These are phyloP conservation scores for Tubosaeta sp. DNA, from an alignment of 768 basidiomycete genomes.

Conservation along the genomic window DNA sequence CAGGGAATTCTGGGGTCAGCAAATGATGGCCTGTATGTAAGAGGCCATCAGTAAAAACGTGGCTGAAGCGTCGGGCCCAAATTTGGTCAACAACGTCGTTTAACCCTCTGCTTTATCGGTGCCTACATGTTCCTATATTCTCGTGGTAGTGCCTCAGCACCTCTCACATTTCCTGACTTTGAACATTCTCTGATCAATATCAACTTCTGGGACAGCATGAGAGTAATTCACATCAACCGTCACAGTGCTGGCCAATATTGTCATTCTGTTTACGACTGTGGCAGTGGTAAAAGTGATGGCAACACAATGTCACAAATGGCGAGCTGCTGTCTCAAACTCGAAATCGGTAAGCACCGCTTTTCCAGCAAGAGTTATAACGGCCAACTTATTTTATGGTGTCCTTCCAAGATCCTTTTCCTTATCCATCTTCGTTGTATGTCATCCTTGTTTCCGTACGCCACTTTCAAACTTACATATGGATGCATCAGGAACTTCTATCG, in stretches of 20 bases:
- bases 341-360: not conserved
- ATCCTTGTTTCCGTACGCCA: not conserved
- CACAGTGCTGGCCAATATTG: not conserved
- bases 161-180: not conserved
- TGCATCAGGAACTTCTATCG: not conserved
- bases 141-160: not conserved
- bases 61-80: no score
- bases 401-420: not conserved
- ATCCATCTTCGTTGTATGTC: not conserved
- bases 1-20: no score
- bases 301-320: not conserved
- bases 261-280: not conserved
- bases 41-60: no score
- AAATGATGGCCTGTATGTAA: no score
- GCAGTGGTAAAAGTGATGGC: not conserved
- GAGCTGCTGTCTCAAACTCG: not conserved
- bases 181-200: not conserved
- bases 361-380: not conserved
- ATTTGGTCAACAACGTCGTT: no score
- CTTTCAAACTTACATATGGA: not conserved
- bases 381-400: no score
- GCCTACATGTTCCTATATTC: not conserved
- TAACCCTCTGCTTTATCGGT: not conserved
- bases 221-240: not conserved
- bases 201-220: not conserved